Evolutionary conservation across 148 eudicot genomes (phyloP).

Genomic region (Cornus kousa): DNA sequence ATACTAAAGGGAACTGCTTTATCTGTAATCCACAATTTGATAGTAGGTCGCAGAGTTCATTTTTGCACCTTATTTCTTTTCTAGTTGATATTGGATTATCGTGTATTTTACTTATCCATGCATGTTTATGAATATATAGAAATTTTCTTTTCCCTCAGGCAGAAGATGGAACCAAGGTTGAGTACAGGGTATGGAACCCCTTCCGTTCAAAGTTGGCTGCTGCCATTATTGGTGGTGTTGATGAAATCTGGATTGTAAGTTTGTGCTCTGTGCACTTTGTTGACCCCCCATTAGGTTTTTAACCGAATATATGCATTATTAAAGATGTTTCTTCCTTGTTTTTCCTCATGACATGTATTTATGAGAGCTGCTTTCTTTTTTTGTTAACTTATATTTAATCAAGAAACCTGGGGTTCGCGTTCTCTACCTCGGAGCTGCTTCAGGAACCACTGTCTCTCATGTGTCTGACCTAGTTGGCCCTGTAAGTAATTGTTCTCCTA

Average conservation of each 20-base stretch:
- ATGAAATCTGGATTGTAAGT: conserved; percentile 90
- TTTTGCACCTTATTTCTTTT: neutral
- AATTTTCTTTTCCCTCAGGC: conserved; percentile 33
- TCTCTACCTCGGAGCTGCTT: conserved; percentile 96
- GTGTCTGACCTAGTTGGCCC: conserved; percentile 93
- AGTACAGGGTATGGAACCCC: conserved; percentile 95
- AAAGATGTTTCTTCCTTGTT: neutral
- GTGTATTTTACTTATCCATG: neutral
- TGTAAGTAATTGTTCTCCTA: conserved; percentile 37
- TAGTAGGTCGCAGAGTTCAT: neutral
- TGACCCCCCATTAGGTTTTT: neutral
- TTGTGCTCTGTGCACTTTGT: neutral
- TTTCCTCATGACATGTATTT: neutral
- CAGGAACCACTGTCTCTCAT: conserved; percentile 94
- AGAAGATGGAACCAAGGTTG: conserved; percentile 85
- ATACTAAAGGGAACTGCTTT: neutral
- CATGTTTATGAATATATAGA: neutral
- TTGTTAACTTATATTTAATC: neutral
- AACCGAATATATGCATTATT: neutral
- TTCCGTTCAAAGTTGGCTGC: conserved; percentile 95
- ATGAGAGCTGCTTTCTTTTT: neutral
- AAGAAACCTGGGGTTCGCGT: conserved; percentile 84
- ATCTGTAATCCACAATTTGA: neutral
- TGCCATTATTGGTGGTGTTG: conserved; percentile 90
- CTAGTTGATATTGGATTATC: neutral